These are phyloP conservation scores for Penicillium fimorum DNA, from an alignment of 495 filamentous ascomycete genomes.

Conservation along the genomic window DNA sequence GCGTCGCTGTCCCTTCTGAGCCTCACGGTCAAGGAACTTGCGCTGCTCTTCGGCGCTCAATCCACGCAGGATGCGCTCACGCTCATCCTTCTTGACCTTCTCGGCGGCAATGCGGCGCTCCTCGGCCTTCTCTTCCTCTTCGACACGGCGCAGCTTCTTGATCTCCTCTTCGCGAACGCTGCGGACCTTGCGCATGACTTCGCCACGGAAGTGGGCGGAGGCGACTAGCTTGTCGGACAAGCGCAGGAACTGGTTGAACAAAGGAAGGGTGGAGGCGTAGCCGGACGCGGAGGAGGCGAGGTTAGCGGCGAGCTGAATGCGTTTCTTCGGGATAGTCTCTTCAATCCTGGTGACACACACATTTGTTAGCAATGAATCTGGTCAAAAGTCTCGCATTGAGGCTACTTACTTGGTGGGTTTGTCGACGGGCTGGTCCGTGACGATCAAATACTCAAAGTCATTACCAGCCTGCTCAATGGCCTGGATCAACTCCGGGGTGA, in stretches of 20 bases:
- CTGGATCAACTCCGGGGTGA: slow-evolving; percentile 79
- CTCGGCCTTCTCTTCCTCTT: slow-evolving; percentile 92
- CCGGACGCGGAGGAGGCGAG: slow-evolving; percentile 59
- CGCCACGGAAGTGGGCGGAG: slow-evolving; percentile 78
- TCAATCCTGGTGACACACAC: slow-evolving; percentile 59
- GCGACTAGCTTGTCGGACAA: slow-evolving; percentile 76
- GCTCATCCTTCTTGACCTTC: slow-evolving; percentile 86
- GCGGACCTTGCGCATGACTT: slow-evolving; percentile 82
- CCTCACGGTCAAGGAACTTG: slow-evolving; percentile 90
- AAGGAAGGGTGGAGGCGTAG: slow-evolving; percentile 65
- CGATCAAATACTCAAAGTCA: slow-evolving; percentile 79
- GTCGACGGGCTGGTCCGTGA: slow-evolving; percentile 87
- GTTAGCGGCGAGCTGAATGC: slow-evolving; percentile 70
- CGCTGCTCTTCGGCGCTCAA: slow-evolving; percentile 93
- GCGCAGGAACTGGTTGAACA: slow-evolving; percentile 82
- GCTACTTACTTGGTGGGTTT: slow-evolving; percentile 77
- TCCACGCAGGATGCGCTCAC: slow-evolving; percentile 76
- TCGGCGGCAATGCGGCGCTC: slow-evolving; percentile 76
- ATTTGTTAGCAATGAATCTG: slow-evolving; percentile 8
- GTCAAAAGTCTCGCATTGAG: not conserved
- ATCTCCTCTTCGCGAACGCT: slow-evolving; percentile 77
- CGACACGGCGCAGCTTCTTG: slow-evolving; percentile 72
- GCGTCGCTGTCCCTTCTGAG: slow-evolving; percentile 75
- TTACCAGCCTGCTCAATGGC: slow-evolving; percentile 80
- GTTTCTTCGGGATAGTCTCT: slow-evolving; percentile 82